These are phyloP conservation scores for Paspalum vaginatum DNA, from an alignment of 176 grass and related monocot genomes.

Conservation along the genomic window DNA sequence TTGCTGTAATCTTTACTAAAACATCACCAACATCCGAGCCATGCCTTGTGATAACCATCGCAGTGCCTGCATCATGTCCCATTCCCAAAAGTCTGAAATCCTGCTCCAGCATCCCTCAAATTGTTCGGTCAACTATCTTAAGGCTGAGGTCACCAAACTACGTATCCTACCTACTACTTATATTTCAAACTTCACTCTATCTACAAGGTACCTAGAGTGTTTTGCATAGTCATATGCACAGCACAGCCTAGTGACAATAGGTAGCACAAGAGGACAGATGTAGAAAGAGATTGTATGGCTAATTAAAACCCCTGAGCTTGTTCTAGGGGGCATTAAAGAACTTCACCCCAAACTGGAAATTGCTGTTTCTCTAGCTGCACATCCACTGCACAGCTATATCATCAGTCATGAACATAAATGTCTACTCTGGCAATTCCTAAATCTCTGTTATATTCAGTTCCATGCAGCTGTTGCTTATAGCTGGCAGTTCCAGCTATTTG, in stretches of 20 bases:
- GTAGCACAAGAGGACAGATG: too few species aligned
- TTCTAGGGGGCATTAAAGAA: too few species aligned
- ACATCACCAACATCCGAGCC: not conserved
- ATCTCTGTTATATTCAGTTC: not conserved
- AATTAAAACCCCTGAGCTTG: too few species aligned
- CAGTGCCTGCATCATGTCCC: not conserved
- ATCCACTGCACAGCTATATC: not conserved
- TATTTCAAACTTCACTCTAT: too few species aligned
- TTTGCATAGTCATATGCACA: too few species aligned
- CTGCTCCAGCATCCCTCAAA: not conserved
- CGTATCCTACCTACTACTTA: too few species aligned
- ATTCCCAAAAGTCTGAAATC: not conserved
- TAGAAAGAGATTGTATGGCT: not conserved
- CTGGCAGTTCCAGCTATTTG: not conserved
- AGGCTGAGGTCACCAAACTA: not conserved
- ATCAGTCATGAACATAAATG: not conserved
- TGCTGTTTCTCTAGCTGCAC: not conserved
- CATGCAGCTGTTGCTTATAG: not conserved
- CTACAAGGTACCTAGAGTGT: too few species aligned
- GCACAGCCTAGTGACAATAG: too few species aligned
- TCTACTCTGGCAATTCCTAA: not conserved
- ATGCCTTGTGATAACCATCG: not conserved
- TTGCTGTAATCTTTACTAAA: not conserved
- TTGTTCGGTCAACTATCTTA: not conserved
- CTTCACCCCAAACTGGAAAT: not conserved